phyloP scores from a whole-genome alignment of 1,284 basidiomycete species.

The Pisolithus thermaeus region DNA sequence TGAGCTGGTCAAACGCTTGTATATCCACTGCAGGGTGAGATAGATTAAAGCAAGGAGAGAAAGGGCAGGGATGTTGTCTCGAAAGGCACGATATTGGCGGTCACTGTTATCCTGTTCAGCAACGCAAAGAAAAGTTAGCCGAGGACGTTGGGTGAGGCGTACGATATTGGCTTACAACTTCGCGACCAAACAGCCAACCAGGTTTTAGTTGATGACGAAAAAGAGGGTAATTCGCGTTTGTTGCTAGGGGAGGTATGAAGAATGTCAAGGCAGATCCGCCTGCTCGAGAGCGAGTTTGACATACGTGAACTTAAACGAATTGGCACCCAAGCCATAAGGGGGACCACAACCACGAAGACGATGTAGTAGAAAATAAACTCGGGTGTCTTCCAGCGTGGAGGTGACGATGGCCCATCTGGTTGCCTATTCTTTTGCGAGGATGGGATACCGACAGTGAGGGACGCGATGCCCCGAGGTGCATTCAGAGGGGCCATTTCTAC shows the following conservation, averaged over 20 bases:
- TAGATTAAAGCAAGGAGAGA: conserved; percentile 45
- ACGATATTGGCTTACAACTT: conserved; percentile 46
- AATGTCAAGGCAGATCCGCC: conserved; percentile 3
- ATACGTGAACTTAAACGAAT: conserved; percentile 71
- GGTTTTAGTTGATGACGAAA: conserved; percentile 58
- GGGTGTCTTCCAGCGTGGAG: conserved; percentile 68
- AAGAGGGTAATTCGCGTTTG: conserved; percentile 67
- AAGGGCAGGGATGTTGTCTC: conserved; percentile 65
- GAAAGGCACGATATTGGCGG: conserved; percentile 78
- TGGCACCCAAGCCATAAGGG: conserved; percentile 79
- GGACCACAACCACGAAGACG: conserved; percentile 59
- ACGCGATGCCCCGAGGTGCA: conserved; percentile 29
- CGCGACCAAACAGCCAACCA: conserved; percentile 66
- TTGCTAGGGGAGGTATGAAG: conserved; percentile 36
- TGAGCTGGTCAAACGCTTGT: conserved; percentile 26
- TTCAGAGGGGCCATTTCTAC: conserved; percentile 8
- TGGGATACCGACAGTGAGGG: conserved; percentile 47
- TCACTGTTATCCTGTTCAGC: conserved; percentile 77
- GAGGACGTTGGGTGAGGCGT: background rate
- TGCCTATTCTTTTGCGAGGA: conserved; percentile 27
- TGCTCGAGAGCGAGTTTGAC: conserved; percentile 23
- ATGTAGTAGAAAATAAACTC: conserved; percentile 83
- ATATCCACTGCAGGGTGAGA: conserved; percentile 42
- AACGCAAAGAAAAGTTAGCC: background rate
- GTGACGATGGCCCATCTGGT: conserved; percentile 24